Percentiles rank a stretch among this genome's conserved stretches.
These are phyloP conservation scores for Amaranthus hypochondriacus DNA, from an alignment of 148 eudicot genomes.

Conservation along the genomic window DNA sequence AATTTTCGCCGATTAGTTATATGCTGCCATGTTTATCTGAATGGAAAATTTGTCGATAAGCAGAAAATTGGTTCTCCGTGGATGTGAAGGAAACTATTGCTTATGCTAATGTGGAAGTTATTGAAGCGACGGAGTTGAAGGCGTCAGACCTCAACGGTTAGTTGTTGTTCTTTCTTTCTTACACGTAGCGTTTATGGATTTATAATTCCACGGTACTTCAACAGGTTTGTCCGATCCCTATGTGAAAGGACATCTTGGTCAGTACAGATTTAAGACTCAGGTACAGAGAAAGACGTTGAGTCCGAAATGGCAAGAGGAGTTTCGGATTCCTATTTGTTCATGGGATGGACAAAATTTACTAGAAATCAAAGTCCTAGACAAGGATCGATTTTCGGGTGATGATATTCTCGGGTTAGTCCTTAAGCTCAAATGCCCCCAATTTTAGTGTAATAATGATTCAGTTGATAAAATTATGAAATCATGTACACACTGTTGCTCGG, in stretches of 20 bases:
- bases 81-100: constrained; percentile 82
- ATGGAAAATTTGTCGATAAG: background rate
- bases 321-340: constrained; percentile 64
- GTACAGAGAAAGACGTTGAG: constrained; percentile 70
- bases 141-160: constrained; percentile 84
- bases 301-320: constrained; percentile 93
- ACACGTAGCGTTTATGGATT: background rate
- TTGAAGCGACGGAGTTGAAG: constrained; percentile 75
- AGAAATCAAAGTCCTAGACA: constrained; percentile 71
- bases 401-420: constrained; percentile 70
- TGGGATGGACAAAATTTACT: constrained; percentile 71
- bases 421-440: constrained; percentile 5
- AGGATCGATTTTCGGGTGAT: constrained; percentile 63
- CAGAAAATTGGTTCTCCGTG: constrained; percentile 80
- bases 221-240: constrained; percentile 96
- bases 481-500: background rate
- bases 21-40: too few relatives aligned
- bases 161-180: constrained; percentile 12
- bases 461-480: background rate
- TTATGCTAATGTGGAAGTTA: constrained; percentile 64
- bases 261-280: constrained; percentile 65
- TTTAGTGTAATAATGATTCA: background rate
- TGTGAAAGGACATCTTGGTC: constrained; percentile 79
- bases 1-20: too few relatives aligned
- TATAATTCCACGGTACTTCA: constrained; percentile 25